Evolutionary conservation across 768 basidiomycete species (phyloP), one percentile per base, ranked within the genome.

Genomic region (Plicaturopsis crispa): DNA sequence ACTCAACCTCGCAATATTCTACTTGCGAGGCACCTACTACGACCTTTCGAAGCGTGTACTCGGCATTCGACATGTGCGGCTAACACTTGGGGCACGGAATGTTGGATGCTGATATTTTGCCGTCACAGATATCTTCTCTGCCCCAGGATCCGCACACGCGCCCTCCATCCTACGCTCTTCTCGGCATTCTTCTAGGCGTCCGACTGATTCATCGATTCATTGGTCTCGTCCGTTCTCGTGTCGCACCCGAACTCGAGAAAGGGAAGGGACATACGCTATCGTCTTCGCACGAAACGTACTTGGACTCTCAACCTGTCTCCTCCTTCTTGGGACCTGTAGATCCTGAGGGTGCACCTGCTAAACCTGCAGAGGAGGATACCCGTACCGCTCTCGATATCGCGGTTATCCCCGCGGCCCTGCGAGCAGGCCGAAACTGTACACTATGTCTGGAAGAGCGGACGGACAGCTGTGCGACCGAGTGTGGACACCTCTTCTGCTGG

Each of bases 401-500:
- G 3, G 53, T 66, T 2, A 74, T 91, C 22, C 70, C 80, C 4
- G 48, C 63, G 2, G 63, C 57, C 6, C 43, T 70, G 3, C 66
- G 84, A 38, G 75, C 71, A 8, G 67, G 74, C 6, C 66, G 88
- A 52, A 80, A 70, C 43, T 92, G 89, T 46, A 88, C 87, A 4
- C 67, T 92, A 19, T 92, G 89, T 51, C 60, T 92, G 36, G 89
- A 91, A 48, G 85, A 89, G 55, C 70, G 89, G 48, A 87, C 84
- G 0, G 75, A 80, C 41, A 88, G 78, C 47, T 81, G 80, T 52
- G 76, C 81, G 20, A 92, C 89, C 0, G 89, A 91, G 55, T 92
- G 89, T 47, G 89, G 89, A 0, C 89, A 92, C 56, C 52, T 92
- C 33, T 92, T 91, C 54, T 90, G 88, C 48, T 92, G 89, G 89